Percentiles rank a stretch among this genome's conserved stretches.
Evolutionary conservation across 805 yeast genomes (phyloP).

Genomic region (Yarrowia deformans): DNA sequence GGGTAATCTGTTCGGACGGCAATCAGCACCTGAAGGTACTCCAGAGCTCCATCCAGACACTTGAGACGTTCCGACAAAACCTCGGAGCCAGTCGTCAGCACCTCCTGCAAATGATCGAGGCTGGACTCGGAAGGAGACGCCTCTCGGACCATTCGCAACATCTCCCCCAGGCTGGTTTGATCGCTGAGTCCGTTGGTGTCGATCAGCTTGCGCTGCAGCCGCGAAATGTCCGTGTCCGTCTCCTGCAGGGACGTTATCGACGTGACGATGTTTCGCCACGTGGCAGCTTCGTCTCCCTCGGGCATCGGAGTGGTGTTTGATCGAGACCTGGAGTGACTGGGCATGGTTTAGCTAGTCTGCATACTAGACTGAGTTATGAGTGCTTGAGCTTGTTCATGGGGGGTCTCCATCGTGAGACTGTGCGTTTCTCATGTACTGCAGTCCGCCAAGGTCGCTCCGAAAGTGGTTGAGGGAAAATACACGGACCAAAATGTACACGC

Average conservation of each 20-base stretch:
- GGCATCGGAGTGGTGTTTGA: conserved; percentile 38
- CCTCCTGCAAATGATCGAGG: conserved; percentile 18
- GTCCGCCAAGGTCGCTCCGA: background rate
- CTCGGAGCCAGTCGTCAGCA: conserved; percentile 27
- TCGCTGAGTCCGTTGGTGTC: conserved; percentile 27
- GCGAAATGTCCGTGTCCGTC: conserved; percentile 32
- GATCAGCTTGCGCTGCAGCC: conserved; percentile 25
- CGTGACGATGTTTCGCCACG: conserved; percentile 34
- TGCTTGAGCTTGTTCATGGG: conserved; percentile 13
- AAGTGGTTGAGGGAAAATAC: background rate
- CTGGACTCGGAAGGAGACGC: conserved; percentile 26
- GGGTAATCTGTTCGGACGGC: conserved; percentile 33
- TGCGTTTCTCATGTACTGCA: background rate
- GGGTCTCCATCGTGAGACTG: conserved; percentile 2
- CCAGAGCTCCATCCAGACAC: conserved; percentile 30
- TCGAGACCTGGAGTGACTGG: conserved; percentile 38
- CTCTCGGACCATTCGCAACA: conserved; percentile 25
- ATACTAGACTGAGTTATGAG: conserved; percentile 29
- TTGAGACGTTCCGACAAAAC: conserved; percentile 36
- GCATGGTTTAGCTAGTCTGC: conserved; percentile 35
- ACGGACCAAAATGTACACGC: too few relatives aligned
- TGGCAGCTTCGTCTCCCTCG: conserved; percentile 38
- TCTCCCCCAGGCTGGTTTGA: conserved; percentile 23
- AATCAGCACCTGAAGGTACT: conserved; percentile 33
- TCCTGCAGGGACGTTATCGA: conserved; percentile 29